phyloP scores from a whole-genome alignment of 192 early-diverging fungal genomes.

The Podila minutissima region DNA sequence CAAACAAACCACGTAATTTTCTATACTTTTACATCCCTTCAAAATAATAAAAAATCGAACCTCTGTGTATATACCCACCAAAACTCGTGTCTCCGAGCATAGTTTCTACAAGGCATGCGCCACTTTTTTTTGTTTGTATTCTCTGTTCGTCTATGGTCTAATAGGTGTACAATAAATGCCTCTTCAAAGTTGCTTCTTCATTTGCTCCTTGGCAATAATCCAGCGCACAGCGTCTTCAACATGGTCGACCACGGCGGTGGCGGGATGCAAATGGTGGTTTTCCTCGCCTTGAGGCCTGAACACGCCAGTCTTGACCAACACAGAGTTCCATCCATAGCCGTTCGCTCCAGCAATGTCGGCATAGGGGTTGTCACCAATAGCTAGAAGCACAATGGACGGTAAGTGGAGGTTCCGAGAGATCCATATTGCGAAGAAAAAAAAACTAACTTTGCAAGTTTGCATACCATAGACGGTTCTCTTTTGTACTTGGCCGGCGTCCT shows the following conservation, averaged over 20 bases:
- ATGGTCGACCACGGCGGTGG: slow-evolving; percentile 66
- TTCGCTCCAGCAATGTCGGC: slow-evolving; percentile 83
- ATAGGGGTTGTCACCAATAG: slow-evolving; percentile 75
- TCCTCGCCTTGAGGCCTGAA: slow-evolving; percentile 60
- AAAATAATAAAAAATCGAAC: no score
- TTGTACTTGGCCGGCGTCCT: neutral
- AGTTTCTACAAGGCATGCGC: neutral
- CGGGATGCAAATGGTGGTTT: slow-evolving; percentile 65
- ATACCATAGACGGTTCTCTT: slow-evolving; percentile 52
- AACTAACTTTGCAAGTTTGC: neutral
- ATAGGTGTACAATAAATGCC: neutral
- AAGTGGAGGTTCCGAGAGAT: neutral
- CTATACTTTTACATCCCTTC: no score
- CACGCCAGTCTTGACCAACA: slow-evolving; percentile 79
- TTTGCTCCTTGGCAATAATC: slow-evolving; percentile 45
- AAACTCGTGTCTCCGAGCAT: neutral
- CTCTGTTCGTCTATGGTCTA: no score
- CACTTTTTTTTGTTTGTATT: neutral
- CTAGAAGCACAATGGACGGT: slow-evolving; percentile 53
- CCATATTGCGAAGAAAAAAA: neutral
- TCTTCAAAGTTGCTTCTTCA: slow-evolving; percentile 3
- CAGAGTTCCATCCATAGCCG: slow-evolving; percentile 74
- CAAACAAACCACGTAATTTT: neutral
- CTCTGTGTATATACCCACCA: neutral
- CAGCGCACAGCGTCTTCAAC: slow-evolving; percentile 73